Base-by-base conservation (phyloP, 2,329 filamentous ascomycete genomes). In the Epichloe brachyelytri region DNA sequence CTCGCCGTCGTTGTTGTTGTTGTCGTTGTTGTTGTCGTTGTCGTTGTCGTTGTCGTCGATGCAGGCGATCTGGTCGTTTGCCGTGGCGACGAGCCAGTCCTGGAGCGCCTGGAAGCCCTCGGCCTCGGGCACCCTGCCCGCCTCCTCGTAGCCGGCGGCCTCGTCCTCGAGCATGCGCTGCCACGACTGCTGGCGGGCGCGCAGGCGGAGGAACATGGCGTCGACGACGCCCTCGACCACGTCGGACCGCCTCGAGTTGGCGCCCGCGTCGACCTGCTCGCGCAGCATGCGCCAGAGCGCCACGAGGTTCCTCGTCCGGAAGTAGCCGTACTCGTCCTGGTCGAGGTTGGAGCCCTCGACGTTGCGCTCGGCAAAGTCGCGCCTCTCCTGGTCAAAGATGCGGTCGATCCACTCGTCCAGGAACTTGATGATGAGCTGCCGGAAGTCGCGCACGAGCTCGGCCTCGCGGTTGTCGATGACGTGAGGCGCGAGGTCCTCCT, bases 251-350 rank as follows among this genome's bases (percentile, higher is more conserved):
- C 90, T 79, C 43, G 89, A 95, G 60, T 87, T 86, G 40, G 82
- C 83, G 4, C 90, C 90, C 0, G 89, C 88, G 56, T 86, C 80
- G 36, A 95, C 79, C 68, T 98, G 93, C 68, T 98, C 91, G 58
- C 87, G 83, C 56, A 98, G 75, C 89, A 98, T 97, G 54, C 90
- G 86, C 90, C 94, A 98, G 75, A 97, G 85, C 62, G 95, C 90
- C 51, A 90, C 85, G 50, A 95, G 74, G 54, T 90, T 95, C 69
- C 87, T 90, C 48, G 90, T 96, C 47, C 91, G 84, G 70, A 95
- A 90, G 65, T 88, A 90, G 54, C 88, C 88, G 65, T 94, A 89
- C 62, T 90, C 83, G 67, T 94, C 89, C 59, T 81, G 82, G 64
- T 95, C 89, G 55, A 96, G 75, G 62, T 90, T 87, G 57, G 77